A percentile compares a stretch with the other conserved stretches of the same genome.
phyloP scores from a whole-genome alignment of 371 early-diverging fungal genomes.

The Syncephalastrum sp. region DNA sequence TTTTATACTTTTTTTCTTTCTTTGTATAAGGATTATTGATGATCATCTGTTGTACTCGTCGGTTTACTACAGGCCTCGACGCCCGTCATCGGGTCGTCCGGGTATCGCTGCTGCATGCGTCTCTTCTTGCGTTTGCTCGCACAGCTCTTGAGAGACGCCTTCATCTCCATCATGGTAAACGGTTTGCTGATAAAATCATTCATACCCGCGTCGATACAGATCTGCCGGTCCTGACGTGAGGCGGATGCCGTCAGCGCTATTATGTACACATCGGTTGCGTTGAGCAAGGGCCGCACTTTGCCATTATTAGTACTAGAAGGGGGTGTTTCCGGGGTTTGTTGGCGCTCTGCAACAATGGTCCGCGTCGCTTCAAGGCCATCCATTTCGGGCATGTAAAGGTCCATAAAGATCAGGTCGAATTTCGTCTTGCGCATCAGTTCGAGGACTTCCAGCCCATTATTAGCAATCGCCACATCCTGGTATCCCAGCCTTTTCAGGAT shows the following conservation, averaged over 20 bases:
- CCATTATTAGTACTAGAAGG: background rate
- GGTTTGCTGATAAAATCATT: conserved; percentile 64
- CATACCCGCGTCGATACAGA: conserved; percentile 64
- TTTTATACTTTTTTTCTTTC: too few species aligned
- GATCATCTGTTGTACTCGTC: too few species aligned
- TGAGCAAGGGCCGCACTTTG: conserved; percentile 19
- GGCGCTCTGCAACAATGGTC: conserved; percentile 38
- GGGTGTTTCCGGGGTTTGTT: background rate
- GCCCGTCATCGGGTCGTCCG: conserved; percentile 13
- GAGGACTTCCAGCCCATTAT: conserved; percentile 56
- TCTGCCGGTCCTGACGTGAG: conserved; percentile 56
- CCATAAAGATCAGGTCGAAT: conserved; percentile 54
- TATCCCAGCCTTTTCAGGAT: conserved; percentile 57
- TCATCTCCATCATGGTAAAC: conserved; percentile 57
- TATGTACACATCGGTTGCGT: conserved; percentile 51
- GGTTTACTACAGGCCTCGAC: conserved; percentile 1
- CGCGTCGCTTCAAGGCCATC: conserved; percentile 49
- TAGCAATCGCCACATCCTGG: conserved; percentile 50
- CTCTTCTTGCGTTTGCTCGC: conserved; percentile 26
- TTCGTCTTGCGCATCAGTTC: conserved; percentile 37
- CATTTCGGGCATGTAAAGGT: conserved; percentile 55
- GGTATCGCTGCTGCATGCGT: conserved; percentile 17
- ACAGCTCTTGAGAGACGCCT: conserved; percentile 39
- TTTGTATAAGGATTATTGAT: too few species aligned
- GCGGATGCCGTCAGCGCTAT: conserved; percentile 64